Conservation (phyloP, 352 stramenopile species). For the Stramenopiles sp. region DNA sequence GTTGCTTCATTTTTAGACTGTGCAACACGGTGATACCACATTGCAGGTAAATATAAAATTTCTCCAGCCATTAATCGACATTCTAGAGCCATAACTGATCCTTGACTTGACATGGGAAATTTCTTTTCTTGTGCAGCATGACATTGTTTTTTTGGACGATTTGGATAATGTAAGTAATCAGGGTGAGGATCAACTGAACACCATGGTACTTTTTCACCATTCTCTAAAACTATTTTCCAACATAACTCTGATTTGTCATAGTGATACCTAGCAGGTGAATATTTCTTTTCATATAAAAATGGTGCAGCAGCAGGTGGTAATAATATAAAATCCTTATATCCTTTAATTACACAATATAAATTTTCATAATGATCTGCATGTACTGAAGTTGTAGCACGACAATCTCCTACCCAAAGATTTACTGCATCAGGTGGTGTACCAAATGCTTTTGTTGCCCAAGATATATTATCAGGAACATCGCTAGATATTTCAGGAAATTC, state of each 20-base stretch:
- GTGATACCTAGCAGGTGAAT: conserved; percentile 12
- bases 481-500: not conserved
- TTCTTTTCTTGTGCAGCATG: too few relatives aligned
- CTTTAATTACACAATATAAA: conserved; percentile 76
- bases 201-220: not conserved
- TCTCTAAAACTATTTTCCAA: not conserved
- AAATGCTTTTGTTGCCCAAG: not conserved
- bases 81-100: too few relatives aligned
- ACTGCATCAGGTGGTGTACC: conserved; percentile 27
- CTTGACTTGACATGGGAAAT: too few relatives aligned
- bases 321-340: conserved; percentile 70
- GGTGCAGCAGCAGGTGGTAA: conserved; percentile 38
- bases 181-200: not conserved
- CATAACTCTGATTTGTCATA: not conserved
- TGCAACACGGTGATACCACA: conserved; percentile 34
- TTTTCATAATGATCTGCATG: conserved; percentile 97
- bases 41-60: conserved; percentile 29
- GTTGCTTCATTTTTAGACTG: conserved; percentile 30
- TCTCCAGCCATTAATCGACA: conserved; percentile 21
- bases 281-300: conserved; percentile 36
- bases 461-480: not conserved
- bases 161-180: not conserved
- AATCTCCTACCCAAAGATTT: conserved; percentile 91
- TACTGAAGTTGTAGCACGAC: conserved; percentile 58
- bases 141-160: too few relatives aligned